Base-by-base conservation (phyloP, 2,329 filamentous ascomycete species). In the Cladosporium sp. region DNA sequence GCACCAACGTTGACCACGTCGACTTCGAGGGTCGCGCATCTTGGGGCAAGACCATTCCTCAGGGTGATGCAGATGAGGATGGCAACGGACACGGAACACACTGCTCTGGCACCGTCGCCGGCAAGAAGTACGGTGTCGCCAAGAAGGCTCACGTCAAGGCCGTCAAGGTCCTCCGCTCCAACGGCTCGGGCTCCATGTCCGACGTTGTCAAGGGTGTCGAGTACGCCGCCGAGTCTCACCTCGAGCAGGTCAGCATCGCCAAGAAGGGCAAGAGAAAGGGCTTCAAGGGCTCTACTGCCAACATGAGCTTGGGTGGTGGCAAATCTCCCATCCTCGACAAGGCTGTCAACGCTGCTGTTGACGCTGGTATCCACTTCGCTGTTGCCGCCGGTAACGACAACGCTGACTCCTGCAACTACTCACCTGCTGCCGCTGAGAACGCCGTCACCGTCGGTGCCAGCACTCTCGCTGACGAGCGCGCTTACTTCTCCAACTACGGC, bases 401-500 rank as follows among this genome's bases (percentile, higher is more conserved):
- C 77, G 92, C 94, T 71, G 93, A 99, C 82, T 95, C 96, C 66
- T 99, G 95, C 90, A 96, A 95, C 86, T 99, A 98, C 88, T 99
- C 95, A 49, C 95, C 95, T 68, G 96, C 95, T 76, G 92, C 94
- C 70, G 93, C 96, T 74, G 85, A 88, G 75, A 92, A 96, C 77
- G 93, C 95, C 72, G 88, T 99, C 79, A 99, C 95, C 67, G 95
- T 99, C 70, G 96, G 94, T 81, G 95, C 95, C 72, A 96, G 93
- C 55, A 95, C 92, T 73, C 88, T 99, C 68, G 88, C 90, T 76
- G 95, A 99, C 78, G 92, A 92, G 86, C 94, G 95, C 82, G 95
- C 95, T 71, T 99, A 98, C 88, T 99, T 99, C 89, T 99, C 96
- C 88, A 99, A 99, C 91, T 98, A 90, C 81, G 95, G 95, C 81